These are phyloP conservation scores for Fennellomyces sp. DNA, from an alignment of 371 early-diverging fungal genomes.

Conservation along the genomic window DNA sequence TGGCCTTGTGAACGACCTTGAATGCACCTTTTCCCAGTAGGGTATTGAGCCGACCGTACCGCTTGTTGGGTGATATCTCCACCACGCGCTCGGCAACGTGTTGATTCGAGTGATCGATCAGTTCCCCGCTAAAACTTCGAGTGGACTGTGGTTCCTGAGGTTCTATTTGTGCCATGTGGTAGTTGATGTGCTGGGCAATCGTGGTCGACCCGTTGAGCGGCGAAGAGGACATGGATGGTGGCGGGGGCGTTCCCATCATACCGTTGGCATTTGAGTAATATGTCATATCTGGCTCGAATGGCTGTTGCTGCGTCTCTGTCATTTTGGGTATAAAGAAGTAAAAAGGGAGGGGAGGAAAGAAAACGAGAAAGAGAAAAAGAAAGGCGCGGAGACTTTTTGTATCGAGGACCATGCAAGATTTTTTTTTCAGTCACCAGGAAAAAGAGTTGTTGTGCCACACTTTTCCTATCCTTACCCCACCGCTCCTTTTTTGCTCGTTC, in stretches of 20 bases:
- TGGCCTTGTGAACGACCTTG: conserved; percentile 83
- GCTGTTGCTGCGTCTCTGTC: conserved; percentile 4
- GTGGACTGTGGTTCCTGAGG: conserved; percentile 17
- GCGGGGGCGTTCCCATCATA: background rate
- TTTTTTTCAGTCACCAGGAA: background rate
- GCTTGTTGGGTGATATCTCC: conserved; percentile 40
- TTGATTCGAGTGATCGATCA: conserved; percentile 45
- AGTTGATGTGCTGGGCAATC: conserved; percentile 22
- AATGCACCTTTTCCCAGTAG: conserved; percentile 67
- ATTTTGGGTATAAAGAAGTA: background rate
- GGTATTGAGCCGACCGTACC: conserved; percentile 44
- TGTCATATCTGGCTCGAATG: no score
- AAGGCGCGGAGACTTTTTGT: background rate
- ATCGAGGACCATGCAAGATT: background rate
- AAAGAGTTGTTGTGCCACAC: no score
- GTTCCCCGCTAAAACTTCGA: conserved; percentile 15
- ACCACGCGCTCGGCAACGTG: conserved; percentile 48
- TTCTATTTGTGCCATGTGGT: conserved; percentile 21
- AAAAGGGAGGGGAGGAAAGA: background rate
- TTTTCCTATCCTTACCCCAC: no score
- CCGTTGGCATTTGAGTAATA: background rate
- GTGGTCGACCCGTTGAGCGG: conserved; percentile 17
- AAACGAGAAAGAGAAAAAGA: background rate
- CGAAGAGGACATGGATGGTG: conserved; percentile 4
- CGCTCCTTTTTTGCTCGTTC: no score